Conservation (phyloP, 495 filamentous ascomycete genomes). For the Melanomma pulvis-pyrius region DNA sequence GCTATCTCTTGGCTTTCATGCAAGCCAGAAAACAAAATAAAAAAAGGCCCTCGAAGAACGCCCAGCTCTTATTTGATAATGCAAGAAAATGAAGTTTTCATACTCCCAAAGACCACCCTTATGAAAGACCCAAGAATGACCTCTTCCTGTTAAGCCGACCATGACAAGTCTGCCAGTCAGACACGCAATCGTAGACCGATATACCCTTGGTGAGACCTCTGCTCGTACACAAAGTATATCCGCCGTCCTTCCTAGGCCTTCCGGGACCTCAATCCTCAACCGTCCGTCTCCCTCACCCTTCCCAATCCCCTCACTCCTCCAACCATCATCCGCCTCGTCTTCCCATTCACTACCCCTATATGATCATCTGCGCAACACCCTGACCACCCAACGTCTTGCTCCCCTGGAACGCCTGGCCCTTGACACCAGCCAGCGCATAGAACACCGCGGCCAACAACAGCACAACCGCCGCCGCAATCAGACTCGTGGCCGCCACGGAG, state of each 20-base stretch:
- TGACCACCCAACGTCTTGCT: constrained; percentile 97
- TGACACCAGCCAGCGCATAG: constrained; percentile 82
- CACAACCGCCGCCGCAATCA: constrained; percentile 86
- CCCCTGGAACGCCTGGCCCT: constrained; percentile 90
- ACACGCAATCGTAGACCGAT: background rate
- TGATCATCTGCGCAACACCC: constrained; percentile 98
- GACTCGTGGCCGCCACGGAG: constrained; percentile 60
- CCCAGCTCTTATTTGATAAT: constrained; percentile 24
- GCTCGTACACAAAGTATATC: background rate
- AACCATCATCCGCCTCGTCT: background rate
- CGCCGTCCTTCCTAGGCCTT: background rate
- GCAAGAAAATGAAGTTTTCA: constrained; percentile 16
- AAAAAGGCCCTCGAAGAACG: constrained; percentile 14
- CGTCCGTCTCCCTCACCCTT: background rate
- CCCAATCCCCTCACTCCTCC: background rate
- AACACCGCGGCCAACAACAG: constrained; percentile 76
- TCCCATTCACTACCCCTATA: constrained; percentile 53
- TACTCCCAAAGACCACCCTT: background rate
- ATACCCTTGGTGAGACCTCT: background rate
- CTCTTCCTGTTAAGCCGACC: background rate
- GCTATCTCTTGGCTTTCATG: background rate
- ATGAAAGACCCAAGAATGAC: background rate
- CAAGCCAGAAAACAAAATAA: background rate
- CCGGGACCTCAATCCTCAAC: background rate
- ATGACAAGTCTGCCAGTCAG: background rate